phyloP scores from a whole-genome alignment of 2,329 filamentous ascomycete genomes.

The Tolypocladium capitatum region DNA sequence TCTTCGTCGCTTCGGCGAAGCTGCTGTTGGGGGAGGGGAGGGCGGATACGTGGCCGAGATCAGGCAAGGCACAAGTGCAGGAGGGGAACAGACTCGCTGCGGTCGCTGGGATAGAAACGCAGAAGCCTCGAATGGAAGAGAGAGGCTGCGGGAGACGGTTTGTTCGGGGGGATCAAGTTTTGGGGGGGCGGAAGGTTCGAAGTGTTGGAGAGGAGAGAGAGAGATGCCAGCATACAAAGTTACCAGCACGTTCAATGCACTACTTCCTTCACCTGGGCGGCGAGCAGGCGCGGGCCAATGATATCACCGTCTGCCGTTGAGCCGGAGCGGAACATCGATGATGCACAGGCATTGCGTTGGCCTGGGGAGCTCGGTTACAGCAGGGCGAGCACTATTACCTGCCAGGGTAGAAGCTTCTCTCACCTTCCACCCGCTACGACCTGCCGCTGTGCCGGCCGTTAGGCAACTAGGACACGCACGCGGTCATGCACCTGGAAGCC shows the following conservation, averaged over 20 bases:
- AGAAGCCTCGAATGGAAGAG: constrained; percentile 1
- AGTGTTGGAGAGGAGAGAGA: constrained; percentile 9
- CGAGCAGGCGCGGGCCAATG: constrained; percentile 19
- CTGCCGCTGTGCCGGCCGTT: background rate
- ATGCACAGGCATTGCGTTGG: constrained; percentile 8
- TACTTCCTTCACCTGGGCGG: constrained; percentile 5
- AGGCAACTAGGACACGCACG: constrained; percentile 8
- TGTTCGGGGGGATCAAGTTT: background rate
- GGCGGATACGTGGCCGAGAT: constrained; percentile 11
- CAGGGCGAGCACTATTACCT: no score
- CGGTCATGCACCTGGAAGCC: background rate
- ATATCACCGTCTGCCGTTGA: constrained; percentile 14
- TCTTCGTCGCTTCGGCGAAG: constrained; percentile 15
- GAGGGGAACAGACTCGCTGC: background rate
- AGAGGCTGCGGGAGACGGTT: background rate
- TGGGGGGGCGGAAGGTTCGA: constrained; percentile 5
- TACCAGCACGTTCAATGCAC: constrained; percentile 1
- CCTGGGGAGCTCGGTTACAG: background rate
- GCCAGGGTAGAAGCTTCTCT: no score
- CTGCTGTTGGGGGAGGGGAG: constrained; percentile 10
- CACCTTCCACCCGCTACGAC: constrained; percentile 12
- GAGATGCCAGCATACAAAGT: background rate
- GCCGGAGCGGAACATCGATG: constrained; percentile 23
- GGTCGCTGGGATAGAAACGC: background rate
- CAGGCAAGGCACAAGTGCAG: constrained; percentile 2